Percentiles rank a stretch among this genome's conserved stretches.
phyloP scores from a whole-genome alignment of 495 filamentous ascomycete species.

The Hypoxylon lienhwacheense region DNA sequence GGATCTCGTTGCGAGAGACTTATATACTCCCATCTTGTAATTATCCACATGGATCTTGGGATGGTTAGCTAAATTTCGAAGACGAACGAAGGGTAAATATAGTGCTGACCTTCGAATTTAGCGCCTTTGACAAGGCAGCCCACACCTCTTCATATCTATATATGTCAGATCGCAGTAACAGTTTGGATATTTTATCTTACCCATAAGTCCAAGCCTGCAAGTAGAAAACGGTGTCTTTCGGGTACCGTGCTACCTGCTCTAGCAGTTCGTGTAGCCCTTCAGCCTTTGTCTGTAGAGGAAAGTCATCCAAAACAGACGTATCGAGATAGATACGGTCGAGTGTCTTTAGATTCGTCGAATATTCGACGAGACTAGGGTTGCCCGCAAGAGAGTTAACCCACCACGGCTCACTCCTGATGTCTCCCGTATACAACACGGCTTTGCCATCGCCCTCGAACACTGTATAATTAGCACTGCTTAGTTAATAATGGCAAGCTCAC shows the following conservation, averaged over 20 bases:
- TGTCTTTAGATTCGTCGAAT: conserved; percentile 63
- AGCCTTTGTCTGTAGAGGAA: conserved; percentile 59
- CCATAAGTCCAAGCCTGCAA: conserved; percentile 93
- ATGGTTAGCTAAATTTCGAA: conserved; percentile 2
- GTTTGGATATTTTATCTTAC: conserved; percentile 38
- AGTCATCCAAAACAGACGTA: conserved; percentile 67
- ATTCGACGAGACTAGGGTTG: conserved; percentile 76
- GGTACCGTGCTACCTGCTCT: conserved; percentile 67
- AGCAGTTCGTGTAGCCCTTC: conserved; percentile 77
- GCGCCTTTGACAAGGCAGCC: conserved; percentile 72
- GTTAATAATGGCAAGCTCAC: not conserved
- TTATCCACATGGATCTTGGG: conserved; percentile 75
- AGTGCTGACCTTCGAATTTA: conserved; percentile 66
- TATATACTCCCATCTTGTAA: conserved; percentile 76
- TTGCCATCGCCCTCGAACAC: conserved; percentile 77
- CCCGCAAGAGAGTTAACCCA: conserved; percentile 60
- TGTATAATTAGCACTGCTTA: conserved; percentile 18
- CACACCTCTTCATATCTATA: conserved; percentile 80
- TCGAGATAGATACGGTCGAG: conserved; percentile 86
- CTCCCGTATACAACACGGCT: conserved; percentile 88
- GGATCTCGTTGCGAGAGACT: conserved; percentile 56
- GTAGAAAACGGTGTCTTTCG: conserved; percentile 76
- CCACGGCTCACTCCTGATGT: conserved; percentile 73
- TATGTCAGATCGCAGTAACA: not conserved
- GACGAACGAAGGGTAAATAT: not conserved